A percentile compares a stretch with the other conserved stretches of the same genome.
phyloP scores from a whole-genome alignment of 2,329 filamentous ascomycete genomes.

The Microdochium trichocladiopsis region DNA sequence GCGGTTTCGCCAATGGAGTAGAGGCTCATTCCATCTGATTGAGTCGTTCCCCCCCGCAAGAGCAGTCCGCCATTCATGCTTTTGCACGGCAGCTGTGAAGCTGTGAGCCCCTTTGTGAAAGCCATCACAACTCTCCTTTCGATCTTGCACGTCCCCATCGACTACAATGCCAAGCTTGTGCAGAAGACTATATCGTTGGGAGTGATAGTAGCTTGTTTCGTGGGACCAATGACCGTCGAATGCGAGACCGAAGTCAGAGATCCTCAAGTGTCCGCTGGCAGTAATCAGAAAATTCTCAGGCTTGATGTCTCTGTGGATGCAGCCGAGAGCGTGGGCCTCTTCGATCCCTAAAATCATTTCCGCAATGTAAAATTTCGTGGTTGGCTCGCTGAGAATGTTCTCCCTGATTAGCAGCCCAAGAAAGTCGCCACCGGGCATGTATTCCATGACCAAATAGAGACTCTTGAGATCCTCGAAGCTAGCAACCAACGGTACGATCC shows the following conservation, averaged over 20 bases:
- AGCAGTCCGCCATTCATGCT: slow-evolving; percentile 25
- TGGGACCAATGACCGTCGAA: slow-evolving; percentile 96
- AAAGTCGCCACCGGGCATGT: slow-evolving; percentile 96
- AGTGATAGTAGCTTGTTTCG: slow-evolving; percentile 78
- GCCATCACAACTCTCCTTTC: slow-evolving; percentile 24
- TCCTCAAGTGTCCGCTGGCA: slow-evolving; percentile 82
- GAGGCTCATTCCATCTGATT: slow-evolving; percentile 29
- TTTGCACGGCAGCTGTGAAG: slow-evolving; percentile 27
- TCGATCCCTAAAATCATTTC: slow-evolving; percentile 96
- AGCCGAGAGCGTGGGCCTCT: slow-evolving; percentile 78
- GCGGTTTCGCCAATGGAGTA: slow-evolving; percentile 65
- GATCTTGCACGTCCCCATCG: slow-evolving; percentile 67
- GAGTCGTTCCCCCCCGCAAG: not conserved
- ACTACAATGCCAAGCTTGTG: slow-evolving; percentile 69
- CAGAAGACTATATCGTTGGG: slow-evolving; percentile 72
- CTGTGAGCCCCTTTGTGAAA: slow-evolving; percentile 30
- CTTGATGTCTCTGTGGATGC: slow-evolving; percentile 95
- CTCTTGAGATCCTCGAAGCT: slow-evolving; percentile 83
- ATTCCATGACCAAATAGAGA: slow-evolving; percentile 95
- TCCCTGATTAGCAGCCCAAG: slow-evolving; percentile 79
- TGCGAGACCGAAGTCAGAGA: slow-evolving; percentile 91
- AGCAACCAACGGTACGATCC: slow-evolving; percentile 79
- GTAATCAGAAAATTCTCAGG: slow-evolving; percentile 95
- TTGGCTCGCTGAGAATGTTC: slow-evolving; percentile 70
- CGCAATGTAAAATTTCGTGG: slow-evolving; percentile 81